Evolutionary conservation across 208 protist genomes (phyloP).

Genomic region (Acanthamoeba quina): DNA sequence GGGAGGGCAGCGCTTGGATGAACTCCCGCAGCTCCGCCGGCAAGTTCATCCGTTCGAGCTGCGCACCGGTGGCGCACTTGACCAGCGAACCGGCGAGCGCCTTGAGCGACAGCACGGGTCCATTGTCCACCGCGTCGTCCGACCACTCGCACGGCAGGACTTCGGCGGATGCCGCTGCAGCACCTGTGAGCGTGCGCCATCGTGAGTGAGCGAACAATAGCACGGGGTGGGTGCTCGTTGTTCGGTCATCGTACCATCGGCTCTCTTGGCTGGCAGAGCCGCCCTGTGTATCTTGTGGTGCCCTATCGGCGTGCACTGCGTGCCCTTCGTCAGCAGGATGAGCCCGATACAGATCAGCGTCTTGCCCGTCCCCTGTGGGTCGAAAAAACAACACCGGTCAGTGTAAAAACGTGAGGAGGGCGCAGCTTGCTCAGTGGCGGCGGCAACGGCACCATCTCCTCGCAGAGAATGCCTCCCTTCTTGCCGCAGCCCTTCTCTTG

Average conservation of each 20-base stretch:
- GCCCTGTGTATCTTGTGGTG: conserved; percentile 46
- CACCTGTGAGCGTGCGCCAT: neutral
- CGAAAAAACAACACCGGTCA: neutral
- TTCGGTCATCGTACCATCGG: neutral
- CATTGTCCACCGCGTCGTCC: neutral
- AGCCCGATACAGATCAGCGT: conserved; percentile 81
- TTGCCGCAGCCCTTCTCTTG: conserved; percentile 21
- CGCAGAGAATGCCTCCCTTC: conserved; percentile 77
- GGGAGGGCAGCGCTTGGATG: conserved; percentile 63
- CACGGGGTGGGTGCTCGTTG: neutral
- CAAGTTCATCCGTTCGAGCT: conserved; percentile 55
- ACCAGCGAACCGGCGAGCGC: conserved; percentile 52
- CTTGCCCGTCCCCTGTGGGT: conserved; percentile 76
- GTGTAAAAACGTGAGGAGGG: too few species aligned
- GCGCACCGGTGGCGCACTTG: conserved; percentile 52
- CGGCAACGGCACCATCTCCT: conserved; percentile 61
- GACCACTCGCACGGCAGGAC: neutral
- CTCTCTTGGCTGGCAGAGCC: neutral
- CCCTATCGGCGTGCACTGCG: conserved; percentile 36
- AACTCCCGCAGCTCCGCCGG: conserved; percentile 50
- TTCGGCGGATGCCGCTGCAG: neutral
- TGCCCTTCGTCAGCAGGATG: conserved; percentile 77
- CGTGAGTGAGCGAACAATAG: neutral
- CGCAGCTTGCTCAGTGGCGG: too few species aligned
- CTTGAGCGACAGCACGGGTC: conserved; percentile 31